Conservation (phyloP, 768 basidiomycete genomes). For the Boletus rubescentipes region DNA sequence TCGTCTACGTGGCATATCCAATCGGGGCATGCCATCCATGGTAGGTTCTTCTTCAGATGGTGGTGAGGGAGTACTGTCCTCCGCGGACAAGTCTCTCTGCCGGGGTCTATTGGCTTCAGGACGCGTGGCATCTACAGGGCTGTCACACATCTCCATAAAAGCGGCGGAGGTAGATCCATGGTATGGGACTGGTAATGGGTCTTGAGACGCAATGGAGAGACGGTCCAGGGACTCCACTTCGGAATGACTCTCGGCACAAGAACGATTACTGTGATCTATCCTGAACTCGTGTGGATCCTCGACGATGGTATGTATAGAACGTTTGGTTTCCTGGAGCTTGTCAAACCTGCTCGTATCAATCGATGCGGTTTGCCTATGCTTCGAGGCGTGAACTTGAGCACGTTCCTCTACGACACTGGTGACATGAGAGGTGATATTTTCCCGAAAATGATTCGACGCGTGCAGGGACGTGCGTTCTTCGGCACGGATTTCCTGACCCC, state of each 20-base stretch:
- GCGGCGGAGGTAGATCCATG: constrained; percentile 35
- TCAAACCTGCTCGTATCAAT: constrained; percentile 17
- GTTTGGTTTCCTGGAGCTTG: constrained; percentile 23
- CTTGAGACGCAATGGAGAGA: constrained; percentile 39
- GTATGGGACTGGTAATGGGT: constrained; percentile 47
- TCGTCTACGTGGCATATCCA: constrained; percentile 45
- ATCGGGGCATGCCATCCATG: constrained; percentile 29
- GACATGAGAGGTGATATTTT: constrained; percentile 10
- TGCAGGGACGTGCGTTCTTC: constrained; percentile 20
- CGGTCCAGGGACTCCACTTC: constrained; percentile 24
- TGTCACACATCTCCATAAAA: constrained; percentile 35
- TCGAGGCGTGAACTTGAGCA: constrained; percentile 11
- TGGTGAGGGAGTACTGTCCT: constrained; percentile 27
- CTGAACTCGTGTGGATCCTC: constrained; percentile 28
- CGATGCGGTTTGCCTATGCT: constrained; percentile 14
- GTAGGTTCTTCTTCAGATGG: constrained; percentile 35
- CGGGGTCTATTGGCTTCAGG: constrained; percentile 16
- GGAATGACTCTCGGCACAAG: constrained; percentile 18
- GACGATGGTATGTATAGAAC: constrained; percentile 28
- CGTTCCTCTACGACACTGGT: constrained; percentile 11
- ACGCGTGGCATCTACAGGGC: constrained; percentile 25
- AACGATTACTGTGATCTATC: constrained; percentile 14
- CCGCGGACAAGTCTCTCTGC: constrained; percentile 12
- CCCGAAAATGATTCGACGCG: constrained; percentile 14
- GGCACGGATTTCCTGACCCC: constrained; percentile 12